Base-by-base conservation (phyloP, 805 yeast species). In the Wickerhamiella hasegawae region DNA sequence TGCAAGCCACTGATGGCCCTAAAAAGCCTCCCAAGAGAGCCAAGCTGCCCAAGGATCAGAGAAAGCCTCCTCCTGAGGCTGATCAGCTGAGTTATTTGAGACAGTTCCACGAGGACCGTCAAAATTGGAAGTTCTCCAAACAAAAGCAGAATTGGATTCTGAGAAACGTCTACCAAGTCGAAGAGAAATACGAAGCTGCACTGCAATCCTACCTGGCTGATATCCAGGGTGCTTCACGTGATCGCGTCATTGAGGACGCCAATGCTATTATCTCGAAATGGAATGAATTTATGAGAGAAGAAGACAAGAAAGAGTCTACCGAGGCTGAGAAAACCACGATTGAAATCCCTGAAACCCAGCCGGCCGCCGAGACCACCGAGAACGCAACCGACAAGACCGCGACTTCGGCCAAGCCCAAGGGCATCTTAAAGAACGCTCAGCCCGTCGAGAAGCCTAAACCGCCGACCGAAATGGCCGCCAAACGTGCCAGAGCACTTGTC, bases 141-240 rank as follows among this genome's bases (percentile, higher is more conserved):
- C 85, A 76, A 60, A 80, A 81, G 44, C 93, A 81, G 55, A 80
- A 80, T 50, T 81, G 93, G 93, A 65, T 81, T 29, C 57, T 81
- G 43, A 73, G 72, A 48, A 73, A 80, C 51, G 54, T 77, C 22
- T 63, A 44, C 36, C 38, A 58, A 33, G 42, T 45, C 18, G 77
- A 74, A 2, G 59, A 57, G 0, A 57, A 61, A 8, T 79, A 76
- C 48, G 71, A 67, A 34, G 55, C 50, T 1, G 66, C 69, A 19
- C 53, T 80, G 38, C 40, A 60, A 11, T 50, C 48, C 4, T 80
- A 80, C 46, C 50, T 78, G 15, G 62, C 57, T 15, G 77, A 77
- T 0, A 49, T 80, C 19, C 77, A 76, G 52, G 92, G 92, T 2
- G 81, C 79, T 0, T 69, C 83, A 2, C 61, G 72, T 42, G 68